Base-by-base conservation (phyloP, 495 filamentous ascomycete genomes). In the Trichocladium antarcticum region DNA sequence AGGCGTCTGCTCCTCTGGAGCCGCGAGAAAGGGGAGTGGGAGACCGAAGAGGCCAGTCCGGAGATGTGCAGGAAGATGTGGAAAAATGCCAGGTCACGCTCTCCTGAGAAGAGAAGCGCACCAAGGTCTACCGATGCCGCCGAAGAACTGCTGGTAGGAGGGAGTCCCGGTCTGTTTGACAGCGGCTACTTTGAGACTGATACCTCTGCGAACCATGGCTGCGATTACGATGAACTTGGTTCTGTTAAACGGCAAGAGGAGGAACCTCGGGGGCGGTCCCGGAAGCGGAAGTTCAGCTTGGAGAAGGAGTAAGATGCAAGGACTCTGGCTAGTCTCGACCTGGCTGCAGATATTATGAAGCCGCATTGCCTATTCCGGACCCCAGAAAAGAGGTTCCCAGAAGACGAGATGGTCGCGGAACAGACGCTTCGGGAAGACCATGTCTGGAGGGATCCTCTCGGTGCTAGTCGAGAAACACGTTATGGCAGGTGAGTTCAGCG, bases 31-130 rank as follows among this genome's bases (percentile, higher is more conserved):
- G 17, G 35, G 19, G 19, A 47, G 37, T 47, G 36, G 36, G 34
- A 39, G 45, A 38, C 24, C 22, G 45, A 47, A 39, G 45, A 47
- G 35, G 22, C 45, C 5, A 47, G 45, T 39, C 45, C 24, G n/a
- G 36, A 47, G 45, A 38, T 39, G n/a, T 47, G 35, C 21, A 40
- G 45, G 45, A 29, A 39, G 6, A 47, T 47, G 4, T 39, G 22
- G 21, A 47, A 28, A 22, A 47, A 47, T 39, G 0, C 35, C 22
- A 38, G 35, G 45, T 47, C 45, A 6, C 45, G 35, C 21, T 47
- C 45, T 38, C 45, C 36, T 39, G 37, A n/a, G 45, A 47, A 47
- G 45, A 39, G 45, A 39, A 47, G 45, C 35, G 19, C 32, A 37
- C 31, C 44, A 5, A 16, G 32, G 21, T 24, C 44, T 6, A 16